phyloP scores from a whole-genome alignment of 495 filamentous ascomycete genomes.

The Bombardia bombarda region DNA sequence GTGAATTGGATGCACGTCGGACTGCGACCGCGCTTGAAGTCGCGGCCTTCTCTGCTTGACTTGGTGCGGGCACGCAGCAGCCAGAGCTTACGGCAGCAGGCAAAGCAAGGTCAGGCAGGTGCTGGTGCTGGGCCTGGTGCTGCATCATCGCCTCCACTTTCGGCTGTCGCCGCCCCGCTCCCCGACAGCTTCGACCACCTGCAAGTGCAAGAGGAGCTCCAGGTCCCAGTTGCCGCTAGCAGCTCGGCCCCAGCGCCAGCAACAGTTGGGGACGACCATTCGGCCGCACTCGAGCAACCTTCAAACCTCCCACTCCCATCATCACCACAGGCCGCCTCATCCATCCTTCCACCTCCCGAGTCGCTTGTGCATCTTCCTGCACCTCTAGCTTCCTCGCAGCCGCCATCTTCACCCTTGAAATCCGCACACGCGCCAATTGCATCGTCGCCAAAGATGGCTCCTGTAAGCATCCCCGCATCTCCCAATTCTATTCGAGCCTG shows the following conservation, averaged over 20 bases:
- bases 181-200: no score
- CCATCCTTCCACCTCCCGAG: constrained; percentile 17
- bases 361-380: constrained; percentile 11
- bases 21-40: constrained; percentile 52
- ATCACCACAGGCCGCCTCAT: constrained; percentile 24
- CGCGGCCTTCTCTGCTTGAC: constrained; percentile 66
- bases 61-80: no score
- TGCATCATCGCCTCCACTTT: constrained; percentile 22
- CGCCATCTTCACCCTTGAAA: constrained; percentile 18
- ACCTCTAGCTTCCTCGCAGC: constrained; percentile 14
- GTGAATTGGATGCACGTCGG: constrained; percentile 25
- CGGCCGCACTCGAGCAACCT: constrained; percentile 15
- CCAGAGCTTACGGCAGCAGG: constrained; percentile 19
- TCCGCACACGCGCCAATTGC: constrained; percentile 25
- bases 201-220: constrained; percentile 4
- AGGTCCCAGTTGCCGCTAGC: constrained; percentile 7
- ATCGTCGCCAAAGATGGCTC: constrained; percentile 50
- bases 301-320: constrained; percentile 31
- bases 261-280: constrained; percentile 1
- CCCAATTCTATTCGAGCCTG: no score
- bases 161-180: constrained; percentile 13
- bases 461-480: constrained; percentile 37
- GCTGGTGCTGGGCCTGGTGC: neutral
- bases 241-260: neutral
- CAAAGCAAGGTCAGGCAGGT: constrained; percentile 4